Conservation (phyloP, 257 asterid species). For the Scutellaria minor region DNA sequence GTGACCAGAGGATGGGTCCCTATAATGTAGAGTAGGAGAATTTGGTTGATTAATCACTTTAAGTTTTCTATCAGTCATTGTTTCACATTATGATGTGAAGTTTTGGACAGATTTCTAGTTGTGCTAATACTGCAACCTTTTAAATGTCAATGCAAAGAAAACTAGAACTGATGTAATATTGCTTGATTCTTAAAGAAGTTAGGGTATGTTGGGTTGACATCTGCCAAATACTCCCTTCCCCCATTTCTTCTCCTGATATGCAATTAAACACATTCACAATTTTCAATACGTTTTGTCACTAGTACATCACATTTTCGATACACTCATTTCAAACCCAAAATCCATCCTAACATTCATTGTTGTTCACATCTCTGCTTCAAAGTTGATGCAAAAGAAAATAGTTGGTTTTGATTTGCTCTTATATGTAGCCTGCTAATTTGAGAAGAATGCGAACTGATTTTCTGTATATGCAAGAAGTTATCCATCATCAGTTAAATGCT, state of each 20-base stretch:
- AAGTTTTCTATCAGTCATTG: no score
- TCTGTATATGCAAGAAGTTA: slow-evolving; percentile 22
- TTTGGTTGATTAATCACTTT: neutral
- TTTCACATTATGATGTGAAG: neutral
- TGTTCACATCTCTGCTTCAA: neutral
- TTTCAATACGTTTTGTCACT: neutral
- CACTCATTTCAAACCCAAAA: neutral
- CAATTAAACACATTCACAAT: neutral
- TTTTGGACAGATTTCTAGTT: neutral
- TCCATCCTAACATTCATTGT: neutral
- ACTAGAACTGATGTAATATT: neutral
- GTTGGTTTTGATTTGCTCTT: slow-evolving; percentile 20
- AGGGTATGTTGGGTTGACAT: neutral
- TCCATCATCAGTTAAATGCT: slow-evolving; percentile 16
- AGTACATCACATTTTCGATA: neutral
- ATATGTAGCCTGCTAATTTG: slow-evolving; percentile 9
- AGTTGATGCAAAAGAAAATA: neutral
- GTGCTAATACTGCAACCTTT: neutral
- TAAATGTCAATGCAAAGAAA: neutral
- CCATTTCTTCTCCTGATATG: neutral
- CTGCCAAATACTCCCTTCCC: neutral
- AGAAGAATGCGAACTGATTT: slow-evolving; percentile 18
- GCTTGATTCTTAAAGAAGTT: neutral
- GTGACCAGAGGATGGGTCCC: neutral
- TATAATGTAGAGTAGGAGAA: neutral